Conservation (phyloP, 2,329 filamentous ascomycete genomes). For the Monilinia fructigena region DNA sequence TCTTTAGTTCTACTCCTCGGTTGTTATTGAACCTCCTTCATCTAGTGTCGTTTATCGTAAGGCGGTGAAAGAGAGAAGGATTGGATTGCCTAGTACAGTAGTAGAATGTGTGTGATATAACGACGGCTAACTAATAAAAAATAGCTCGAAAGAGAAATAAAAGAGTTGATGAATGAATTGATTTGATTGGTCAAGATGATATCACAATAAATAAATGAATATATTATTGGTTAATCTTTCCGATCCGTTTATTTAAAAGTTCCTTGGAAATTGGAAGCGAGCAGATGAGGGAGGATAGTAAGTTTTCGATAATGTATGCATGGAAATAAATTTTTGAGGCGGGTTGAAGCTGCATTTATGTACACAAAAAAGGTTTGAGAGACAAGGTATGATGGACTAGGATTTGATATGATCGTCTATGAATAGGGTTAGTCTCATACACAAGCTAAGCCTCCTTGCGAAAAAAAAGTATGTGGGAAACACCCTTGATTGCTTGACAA, state of each 20-base stretch:
- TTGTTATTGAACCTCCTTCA: background rate
- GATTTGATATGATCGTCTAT: background rate
- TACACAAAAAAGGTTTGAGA: background rate
- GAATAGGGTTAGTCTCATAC: background rate
- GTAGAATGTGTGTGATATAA: too few species aligned
- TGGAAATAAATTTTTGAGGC: too few species aligned
- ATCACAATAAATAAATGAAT: background rate
- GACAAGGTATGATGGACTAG: background rate
- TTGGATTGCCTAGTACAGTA: background rate
- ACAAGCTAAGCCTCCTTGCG: background rate
- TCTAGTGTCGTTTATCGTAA: slow-evolving; percentile 1
- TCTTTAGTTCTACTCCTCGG: background rate
- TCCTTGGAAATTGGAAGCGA: too few species aligned
- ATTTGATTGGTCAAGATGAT: background rate
- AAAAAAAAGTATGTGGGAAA: background rate
- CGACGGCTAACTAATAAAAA: background rate
- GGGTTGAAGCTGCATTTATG: too few species aligned
- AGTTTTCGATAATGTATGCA: too few species aligned
- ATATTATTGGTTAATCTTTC: too few species aligned
- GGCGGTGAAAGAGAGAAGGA: background rate
- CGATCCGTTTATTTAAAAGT: too few species aligned
- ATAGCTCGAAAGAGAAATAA: background rate
- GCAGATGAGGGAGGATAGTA: too few species aligned
- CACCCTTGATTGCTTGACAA: background rate
- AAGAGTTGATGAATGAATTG: background rate